phyloP scores from a whole-genome alignment of 345 rosid species.

The Leavenworthia alabamica region DNA sequence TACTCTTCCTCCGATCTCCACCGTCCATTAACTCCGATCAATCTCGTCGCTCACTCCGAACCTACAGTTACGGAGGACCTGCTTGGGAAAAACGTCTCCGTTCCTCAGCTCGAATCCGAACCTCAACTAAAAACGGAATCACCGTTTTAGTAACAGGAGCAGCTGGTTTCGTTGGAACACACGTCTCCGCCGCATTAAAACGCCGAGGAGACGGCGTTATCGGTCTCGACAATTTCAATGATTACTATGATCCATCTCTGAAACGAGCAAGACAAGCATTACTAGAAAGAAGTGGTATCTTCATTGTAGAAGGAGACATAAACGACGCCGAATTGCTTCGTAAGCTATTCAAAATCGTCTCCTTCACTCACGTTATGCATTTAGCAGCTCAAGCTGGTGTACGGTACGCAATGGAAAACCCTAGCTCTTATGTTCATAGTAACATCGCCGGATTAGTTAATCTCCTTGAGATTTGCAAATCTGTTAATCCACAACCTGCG shows the following conservation, averaged over 20 bases:
- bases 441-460: conserved; percentile 80
- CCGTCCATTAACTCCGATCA: conserved; percentile 55
- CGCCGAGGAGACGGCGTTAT: conserved; percentile 87
- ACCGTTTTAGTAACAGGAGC: conserved; percentile 87
- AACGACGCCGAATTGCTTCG: conserved; percentile 60
- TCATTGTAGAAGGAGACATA: conserved; percentile 84
- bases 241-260: conserved; percentile 78
- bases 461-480: conserved; percentile 72
- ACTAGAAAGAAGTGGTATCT: conserved; percentile 65
- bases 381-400: conserved; percentile 93
- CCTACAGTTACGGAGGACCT: conserved; percentile 68
- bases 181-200: conserved; percentile 70
- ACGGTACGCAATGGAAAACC: conserved; percentile 85
- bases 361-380: conserved; percentile 90
- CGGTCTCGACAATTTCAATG: conserved; percentile 83
- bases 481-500: conserved; percentile 69
- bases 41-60: conserved; percentile 77
- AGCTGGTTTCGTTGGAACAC: conserved; percentile 92
- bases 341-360: conserved; percentile 68
- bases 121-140: conserved; percentile 50
- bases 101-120: conserved; percentile 60
- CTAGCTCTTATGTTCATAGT: conserved; percentile 72
- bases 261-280: conserved; percentile 85
- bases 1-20: conserved; percentile 84
- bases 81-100: conserved; percentile 67